Percentiles rank a stretch among this genome's conserved stretches.
Conservation (phyloP, 257 asterid species). For the Solanum chiquidenum region DNA sequence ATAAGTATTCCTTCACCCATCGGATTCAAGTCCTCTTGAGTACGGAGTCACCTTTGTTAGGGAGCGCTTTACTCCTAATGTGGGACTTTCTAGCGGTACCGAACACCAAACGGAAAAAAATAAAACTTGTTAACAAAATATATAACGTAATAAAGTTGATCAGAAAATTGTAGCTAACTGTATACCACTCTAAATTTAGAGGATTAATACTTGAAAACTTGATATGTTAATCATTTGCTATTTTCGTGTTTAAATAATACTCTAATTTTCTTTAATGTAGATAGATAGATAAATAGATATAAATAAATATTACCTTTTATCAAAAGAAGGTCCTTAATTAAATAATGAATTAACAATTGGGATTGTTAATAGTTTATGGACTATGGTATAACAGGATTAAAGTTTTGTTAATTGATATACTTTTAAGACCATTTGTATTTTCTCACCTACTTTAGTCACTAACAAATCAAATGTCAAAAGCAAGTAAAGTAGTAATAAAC, state of each 20-base stretch:
- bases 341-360: background rate
- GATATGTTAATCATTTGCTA: too few relatives aligned
- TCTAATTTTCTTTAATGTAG: too few relatives aligned
- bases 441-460: background rate
- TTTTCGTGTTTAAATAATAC: too few relatives aligned
- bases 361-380: background rate
- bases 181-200: background rate
- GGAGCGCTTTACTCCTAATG: too few relatives aligned
- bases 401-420: background rate
- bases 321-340: background rate
- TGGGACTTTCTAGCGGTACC: too few relatives aligned
- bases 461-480: background rate
- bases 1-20: too few relatives aligned
- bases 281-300: background rate
- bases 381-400: background rate
- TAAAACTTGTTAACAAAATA: too few relatives aligned
- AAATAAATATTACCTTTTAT: background rate
- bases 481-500: background rate
- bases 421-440: background rate
- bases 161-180: background rate
- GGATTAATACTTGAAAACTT: background rate
- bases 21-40: fast-evolving
- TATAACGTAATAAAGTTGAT: too few relatives aligned
- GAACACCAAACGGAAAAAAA: too few relatives aligned
- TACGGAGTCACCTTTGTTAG: too few relatives aligned